These are phyloP conservation scores for Dactylella cylindrospora DNA, from an alignment of 2,329 filamentous ascomycete species.

Conservation along the genomic window DNA sequence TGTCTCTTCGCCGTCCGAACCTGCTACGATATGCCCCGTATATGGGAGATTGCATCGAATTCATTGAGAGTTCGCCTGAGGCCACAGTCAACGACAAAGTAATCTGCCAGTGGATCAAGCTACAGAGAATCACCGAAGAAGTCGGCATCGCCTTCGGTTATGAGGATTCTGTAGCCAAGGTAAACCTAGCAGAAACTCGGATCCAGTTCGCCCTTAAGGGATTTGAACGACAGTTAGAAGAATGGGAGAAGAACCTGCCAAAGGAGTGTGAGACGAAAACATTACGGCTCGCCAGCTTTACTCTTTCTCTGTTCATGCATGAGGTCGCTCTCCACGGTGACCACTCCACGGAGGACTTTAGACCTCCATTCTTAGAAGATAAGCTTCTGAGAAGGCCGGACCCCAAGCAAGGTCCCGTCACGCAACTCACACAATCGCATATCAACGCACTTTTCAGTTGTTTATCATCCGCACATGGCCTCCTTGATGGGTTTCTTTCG, in stretches of 20 bases:
- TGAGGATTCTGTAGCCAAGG: constrained; percentile 58
- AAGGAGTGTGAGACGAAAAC: constrained; percentile 49
- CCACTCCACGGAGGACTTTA: constrained; percentile 60
- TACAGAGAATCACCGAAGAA: constrained; percentile 60
- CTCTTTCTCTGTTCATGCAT: constrained; percentile 71
- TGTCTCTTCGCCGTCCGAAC: constrained; percentile 55
- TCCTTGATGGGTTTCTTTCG: constrained; percentile 65
- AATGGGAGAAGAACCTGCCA: constrained; percentile 55
- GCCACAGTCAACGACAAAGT: constrained; percentile 53
- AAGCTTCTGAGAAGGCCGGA: constrained; percentile 50
- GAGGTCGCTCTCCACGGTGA: constrained; percentile 72
- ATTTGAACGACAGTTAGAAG: constrained; percentile 59
- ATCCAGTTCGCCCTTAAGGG: constrained; percentile 60
- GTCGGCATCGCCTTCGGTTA: constrained; percentile 61
- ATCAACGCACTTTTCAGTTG: constrained; percentile 69
- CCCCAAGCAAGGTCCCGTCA: constrained; percentile 51
- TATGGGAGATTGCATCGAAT: constrained; percentile 55
- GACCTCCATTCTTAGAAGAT: constrained; percentile 45
- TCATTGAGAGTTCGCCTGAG: constrained; percentile 54
- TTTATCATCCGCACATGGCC: constrained; percentile 65
- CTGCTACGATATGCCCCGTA: constrained; percentile 55
- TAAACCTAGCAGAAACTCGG: constrained; percentile 60
- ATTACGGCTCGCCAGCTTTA: constrained; percentile 44
- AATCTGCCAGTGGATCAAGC: constrained; percentile 54
- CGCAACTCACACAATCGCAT: constrained; percentile 59